Percentiles rank a stretch among this genome's conserved stretches.
Evolutionary conservation across 371 early-diverging fungal species (phyloP).

Genomic region (Racocetra persica): DNA sequence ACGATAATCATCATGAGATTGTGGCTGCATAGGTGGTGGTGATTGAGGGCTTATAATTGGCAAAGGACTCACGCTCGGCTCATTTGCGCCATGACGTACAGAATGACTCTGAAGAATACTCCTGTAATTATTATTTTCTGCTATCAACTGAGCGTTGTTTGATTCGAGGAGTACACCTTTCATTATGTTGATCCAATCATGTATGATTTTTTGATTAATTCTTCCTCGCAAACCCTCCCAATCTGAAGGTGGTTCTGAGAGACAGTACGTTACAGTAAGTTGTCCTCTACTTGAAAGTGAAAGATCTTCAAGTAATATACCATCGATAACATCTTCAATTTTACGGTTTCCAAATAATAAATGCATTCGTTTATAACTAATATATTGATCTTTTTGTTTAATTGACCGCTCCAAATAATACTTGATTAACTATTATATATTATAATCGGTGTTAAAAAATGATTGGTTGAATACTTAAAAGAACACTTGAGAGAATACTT

Average conservation of each 20-base stretch:
- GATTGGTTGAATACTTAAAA: not conserved
- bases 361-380: not conserved
- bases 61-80: not conserved
- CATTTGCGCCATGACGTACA: not conserved
- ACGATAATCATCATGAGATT: not conserved
- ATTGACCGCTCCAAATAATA: not conserved
- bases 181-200: not conserved
- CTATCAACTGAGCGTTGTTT: not conserved
- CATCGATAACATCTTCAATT: constrained; percentile 31
- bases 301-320: constrained; percentile 14
- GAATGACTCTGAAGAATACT: not conserved
- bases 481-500: too few species aligned
- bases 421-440: constrained; percentile 30
- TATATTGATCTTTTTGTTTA: not conserved
- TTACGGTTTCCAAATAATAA: constrained; percentile 13
- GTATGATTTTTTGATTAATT: not conserved
- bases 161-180: not conserved
- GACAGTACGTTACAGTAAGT: not conserved
- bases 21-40: not conserved
- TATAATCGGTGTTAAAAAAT: not conserved
- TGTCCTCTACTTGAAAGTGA: not conserved
- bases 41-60: not conserved
- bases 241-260: not conserved
- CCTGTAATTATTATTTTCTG: not conserved
- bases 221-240: constrained; percentile 2